These are phyloP conservation scores for Termitomyces sp. DNA, from an alignment of 768 basidiomycete genomes.

Conservation along the genomic window DNA sequence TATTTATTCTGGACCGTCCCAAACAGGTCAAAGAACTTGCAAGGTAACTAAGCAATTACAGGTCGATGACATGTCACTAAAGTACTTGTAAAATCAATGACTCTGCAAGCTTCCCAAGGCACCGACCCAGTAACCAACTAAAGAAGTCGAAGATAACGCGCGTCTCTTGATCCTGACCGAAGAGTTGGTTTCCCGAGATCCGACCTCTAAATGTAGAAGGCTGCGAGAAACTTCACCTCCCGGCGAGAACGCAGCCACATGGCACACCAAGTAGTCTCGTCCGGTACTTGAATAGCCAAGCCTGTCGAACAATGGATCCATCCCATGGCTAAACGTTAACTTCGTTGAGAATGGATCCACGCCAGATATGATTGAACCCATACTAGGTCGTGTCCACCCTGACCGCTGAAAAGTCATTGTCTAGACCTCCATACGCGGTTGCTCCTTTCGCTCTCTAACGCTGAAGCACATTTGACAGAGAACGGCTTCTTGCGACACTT, in stretches of 20 bases:
- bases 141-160: slow-evolving; percentile 8
- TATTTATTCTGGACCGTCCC: background rate
- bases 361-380: slow-evolving; percentile 5
- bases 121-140: background rate
- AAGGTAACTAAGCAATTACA: no score
- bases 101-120: slow-evolving; percentile 7
- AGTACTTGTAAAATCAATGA: background rate
- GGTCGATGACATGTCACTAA: background rate
- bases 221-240: background rate
- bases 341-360: slow-evolving; percentile 2
- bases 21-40: background rate
- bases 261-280: background rate
- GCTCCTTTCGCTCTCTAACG: background rate
- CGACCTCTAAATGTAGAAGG: background rate
- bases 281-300: background rate
- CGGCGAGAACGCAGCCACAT: background rate
- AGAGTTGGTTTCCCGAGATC: slow-evolving; percentile 10
- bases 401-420: background rate
- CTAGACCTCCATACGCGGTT: slow-evolving; percentile 3
- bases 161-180: slow-evolving; percentile 7
- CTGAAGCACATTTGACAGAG: background rate
- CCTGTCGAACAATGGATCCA: background rate
- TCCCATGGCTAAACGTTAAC: background rate
- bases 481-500: slow-evolving; percentile 5
- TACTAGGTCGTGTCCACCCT: slow-evolving; percentile 5